Evolutionary conservation across 2,329 filamentous ascomycete species (phyloP).

Genomic region (Hymenoscyphus fructigenus): DNA sequence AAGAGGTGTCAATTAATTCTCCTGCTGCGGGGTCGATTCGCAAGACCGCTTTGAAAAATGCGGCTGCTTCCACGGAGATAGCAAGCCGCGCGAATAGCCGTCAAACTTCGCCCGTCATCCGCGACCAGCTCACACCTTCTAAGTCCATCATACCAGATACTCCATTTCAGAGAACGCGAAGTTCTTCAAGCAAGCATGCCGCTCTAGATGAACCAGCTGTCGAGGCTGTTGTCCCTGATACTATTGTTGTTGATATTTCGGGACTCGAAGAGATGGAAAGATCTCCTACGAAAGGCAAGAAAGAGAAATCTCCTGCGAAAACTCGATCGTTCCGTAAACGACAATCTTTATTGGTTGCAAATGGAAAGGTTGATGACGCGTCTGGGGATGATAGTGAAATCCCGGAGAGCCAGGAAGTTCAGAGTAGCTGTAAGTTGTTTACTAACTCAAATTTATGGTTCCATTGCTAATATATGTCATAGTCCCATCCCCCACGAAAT

Average conservation of each 20-base stretch:
- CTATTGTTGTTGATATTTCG: conserved; percentile 28
- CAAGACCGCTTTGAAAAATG: conserved; percentile 14
- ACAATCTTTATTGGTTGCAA: conserved; percentile 14
- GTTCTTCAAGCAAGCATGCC: conserved; percentile 8
- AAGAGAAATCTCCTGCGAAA: conserved; percentile 1
- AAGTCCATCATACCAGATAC: conserved; percentile 29
- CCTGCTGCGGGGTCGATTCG: conserved; percentile 12
- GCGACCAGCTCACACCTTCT: background rate
- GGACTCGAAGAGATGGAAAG: conserved; percentile 6
- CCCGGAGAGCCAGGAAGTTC: conserved; percentile 26
- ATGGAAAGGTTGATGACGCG: conserved; percentile 25
- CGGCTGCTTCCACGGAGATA: background rate
- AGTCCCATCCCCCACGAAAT: conserved; percentile 10
- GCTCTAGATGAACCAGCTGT: background rate
- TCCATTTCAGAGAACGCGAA: conserved; percentile 9
- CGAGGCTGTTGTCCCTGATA: conserved; percentile 16
- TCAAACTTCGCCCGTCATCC: background rate
- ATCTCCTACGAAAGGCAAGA: background rate
- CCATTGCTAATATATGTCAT: background rate
- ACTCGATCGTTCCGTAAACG: background rate
- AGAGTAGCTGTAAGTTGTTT: conserved; percentile 18
- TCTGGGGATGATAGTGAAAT: conserved; percentile 19
- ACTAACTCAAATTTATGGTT: background rate
- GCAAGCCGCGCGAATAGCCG: background rate
- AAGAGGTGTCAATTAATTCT: background rate